These are phyloP conservation scores for Geotrichum bryndzae DNA, from an alignment of 1,139 yeast species.

Conservation along the genomic window DNA sequence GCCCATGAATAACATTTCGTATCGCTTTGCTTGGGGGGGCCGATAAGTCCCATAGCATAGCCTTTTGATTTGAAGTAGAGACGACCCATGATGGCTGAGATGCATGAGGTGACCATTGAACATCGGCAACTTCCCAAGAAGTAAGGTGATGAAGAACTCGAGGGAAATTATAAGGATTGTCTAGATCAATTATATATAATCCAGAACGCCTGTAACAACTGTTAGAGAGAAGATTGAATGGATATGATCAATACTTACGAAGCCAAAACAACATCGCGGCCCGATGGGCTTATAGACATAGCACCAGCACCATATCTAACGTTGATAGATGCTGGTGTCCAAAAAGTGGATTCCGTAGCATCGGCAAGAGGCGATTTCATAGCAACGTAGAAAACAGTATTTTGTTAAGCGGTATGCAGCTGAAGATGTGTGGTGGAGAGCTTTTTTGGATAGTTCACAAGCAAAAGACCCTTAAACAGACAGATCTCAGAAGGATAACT, in stretches of 20 bases:
- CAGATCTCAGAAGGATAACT: too few species aligned
- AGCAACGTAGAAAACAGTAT: background rate
- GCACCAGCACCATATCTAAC: conserved; percentile 95
- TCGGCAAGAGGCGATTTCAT: conserved; percentile 10
- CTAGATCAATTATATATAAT: conserved; percentile 79
- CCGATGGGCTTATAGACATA: conserved; percentile 86
- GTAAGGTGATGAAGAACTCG: conserved; percentile 88
- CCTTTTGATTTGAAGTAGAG: conserved; percentile 91
- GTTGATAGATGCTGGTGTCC: conserved; percentile 50
- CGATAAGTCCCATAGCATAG: conserved; percentile 85
- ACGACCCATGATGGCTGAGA: conserved; percentile 86
- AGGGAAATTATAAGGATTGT: conserved; percentile 93
- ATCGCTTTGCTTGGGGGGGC: conserved; percentile 73
- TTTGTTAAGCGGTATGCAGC: background rate
- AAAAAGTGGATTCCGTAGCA: conserved; percentile 6
- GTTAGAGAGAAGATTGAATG: background rate
- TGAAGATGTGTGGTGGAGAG: background rate
- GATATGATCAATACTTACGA: conserved; percentile 39
- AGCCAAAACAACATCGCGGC: conserved; percentile 89
- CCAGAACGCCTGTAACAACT: conserved; percentile 55
- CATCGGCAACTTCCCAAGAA: conserved; percentile 98
- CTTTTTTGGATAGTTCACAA: background rate
- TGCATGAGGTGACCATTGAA: conserved; percentile 93
- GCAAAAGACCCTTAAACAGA: background rate
- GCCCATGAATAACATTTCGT: conserved; percentile 80